Conservation (phyloP, 2,329 filamentous ascomycete species). For the Talaromyces marneffei region DNA sequence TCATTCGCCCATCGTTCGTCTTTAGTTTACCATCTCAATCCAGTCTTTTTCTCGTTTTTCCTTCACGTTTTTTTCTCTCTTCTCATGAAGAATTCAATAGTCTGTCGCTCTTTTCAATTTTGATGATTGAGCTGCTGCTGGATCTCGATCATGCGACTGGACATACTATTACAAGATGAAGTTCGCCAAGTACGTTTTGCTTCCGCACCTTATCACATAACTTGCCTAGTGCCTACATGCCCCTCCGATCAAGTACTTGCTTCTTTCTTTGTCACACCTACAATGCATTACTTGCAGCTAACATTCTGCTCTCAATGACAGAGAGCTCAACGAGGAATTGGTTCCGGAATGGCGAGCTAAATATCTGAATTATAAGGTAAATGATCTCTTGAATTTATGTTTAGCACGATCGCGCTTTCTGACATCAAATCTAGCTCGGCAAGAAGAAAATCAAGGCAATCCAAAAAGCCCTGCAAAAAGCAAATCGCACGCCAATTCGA, state of each 20-base stretch:
- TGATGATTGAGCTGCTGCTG: background rate
- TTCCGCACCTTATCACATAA: background rate
- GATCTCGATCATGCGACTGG: constrained; percentile 4
- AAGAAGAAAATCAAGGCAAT: constrained; percentile 93
- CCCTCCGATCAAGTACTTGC: constrained; percentile 8
- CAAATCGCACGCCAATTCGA: constrained; percentile 41
- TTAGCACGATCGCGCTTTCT: constrained; percentile 9
- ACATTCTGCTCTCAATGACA: constrained; percentile 23
- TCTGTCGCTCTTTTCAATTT: background rate
- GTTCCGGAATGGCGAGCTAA: constrained; percentile 94
- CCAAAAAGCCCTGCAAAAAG: constrained; percentile 59
- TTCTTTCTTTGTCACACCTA: constrained; percentile 2
- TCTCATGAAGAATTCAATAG: background rate
- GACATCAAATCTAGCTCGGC: constrained; percentile 47
- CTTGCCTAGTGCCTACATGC: constrained; percentile 1
- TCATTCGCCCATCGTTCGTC: background rate
- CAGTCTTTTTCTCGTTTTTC: background rate
- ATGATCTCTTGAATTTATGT: constrained; percentile 10
- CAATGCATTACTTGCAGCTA: constrained; percentile 9
- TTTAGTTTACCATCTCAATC: background rate
- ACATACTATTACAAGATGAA: constrained; percentile 43
- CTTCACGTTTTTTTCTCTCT: background rate
- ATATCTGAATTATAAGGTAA: constrained; percentile 87
- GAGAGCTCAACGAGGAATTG: constrained; percentile 76
- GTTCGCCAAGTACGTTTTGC: constrained; percentile 52